Evolutionary conservation across 352 stramenopile genomes (phyloP).

Genomic region (Elongisporangium anandrum): DNA sequence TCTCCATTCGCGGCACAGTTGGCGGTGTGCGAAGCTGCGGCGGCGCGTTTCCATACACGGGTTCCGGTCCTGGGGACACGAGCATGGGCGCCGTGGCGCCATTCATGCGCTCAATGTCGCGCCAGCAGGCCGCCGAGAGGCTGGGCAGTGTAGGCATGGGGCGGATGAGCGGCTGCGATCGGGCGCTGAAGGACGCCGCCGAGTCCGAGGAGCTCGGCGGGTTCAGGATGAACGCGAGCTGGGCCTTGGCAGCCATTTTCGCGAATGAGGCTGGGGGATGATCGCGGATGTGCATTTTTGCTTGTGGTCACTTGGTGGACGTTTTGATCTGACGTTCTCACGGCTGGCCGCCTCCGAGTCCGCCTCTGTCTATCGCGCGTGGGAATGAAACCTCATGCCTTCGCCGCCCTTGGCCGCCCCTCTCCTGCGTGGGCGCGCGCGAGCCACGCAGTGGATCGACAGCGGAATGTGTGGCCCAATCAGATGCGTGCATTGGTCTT

Average conservation of each 20-base stretch:
- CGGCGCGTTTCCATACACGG: not conserved
- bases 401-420: not conserved
- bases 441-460: slow-evolving; percentile 3
- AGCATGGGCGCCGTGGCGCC: not conserved
- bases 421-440: not conserved
- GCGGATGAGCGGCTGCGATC: not conserved
- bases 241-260: slow-evolving; percentile 5
- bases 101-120: not conserved
- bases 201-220: slow-evolving; percentile 5
- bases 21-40: not conserved
- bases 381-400: not conserved
- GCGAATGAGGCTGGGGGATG: not conserved
- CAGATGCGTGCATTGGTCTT: not conserved
- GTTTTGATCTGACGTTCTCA: not conserved
- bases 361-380: not conserved
- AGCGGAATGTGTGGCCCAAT: slow-evolving; percentile 2
- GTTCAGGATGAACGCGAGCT: slow-evolving; percentile 17
- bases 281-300: not conserved
- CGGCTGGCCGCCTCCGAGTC: not conserved
- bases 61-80: not conserved
- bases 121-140: not conserved
- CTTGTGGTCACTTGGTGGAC: not conserved
- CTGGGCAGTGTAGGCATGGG: not conserved
- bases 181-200: not conserved
- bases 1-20: not conserved